phyloP scores from a whole-genome alignment of 495 filamentous ascomycete species.

The Neurospora sp. region DNA sequence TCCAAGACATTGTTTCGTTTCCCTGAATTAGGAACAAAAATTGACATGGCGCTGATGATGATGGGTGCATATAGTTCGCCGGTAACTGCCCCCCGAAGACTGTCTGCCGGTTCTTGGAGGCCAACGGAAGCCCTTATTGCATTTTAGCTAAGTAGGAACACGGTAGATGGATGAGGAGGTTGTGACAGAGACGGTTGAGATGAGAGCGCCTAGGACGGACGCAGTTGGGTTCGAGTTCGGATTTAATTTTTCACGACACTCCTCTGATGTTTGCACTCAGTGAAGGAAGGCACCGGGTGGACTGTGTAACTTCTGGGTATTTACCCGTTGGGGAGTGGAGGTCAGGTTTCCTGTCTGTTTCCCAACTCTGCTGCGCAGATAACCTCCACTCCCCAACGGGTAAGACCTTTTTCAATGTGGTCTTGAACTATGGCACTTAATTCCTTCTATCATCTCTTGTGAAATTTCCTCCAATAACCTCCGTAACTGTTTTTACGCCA shows the following conservation, averaged over 20 bases:
- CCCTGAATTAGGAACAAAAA: background rate
- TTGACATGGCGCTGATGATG: background rate
- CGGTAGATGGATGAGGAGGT: background rate
- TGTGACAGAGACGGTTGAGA: background rate
- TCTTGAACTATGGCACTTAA: background rate
- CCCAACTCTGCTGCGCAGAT: too few relatives aligned
- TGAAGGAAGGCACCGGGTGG: background rate
- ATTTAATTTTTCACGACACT: background rate
- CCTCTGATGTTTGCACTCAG: background rate
- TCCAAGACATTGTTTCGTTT: background rate
- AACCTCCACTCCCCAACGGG: too few relatives aligned
- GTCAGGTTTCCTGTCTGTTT: too few relatives aligned
- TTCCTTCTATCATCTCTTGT: background rate
- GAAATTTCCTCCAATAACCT: background rate
- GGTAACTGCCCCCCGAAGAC: conserved; percentile 12
- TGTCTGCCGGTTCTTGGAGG: conserved; percentile 13
- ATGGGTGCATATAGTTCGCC: conserved; percentile 8
- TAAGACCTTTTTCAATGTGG: background rate
- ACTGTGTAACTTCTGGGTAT: background rate
- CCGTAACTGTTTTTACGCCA: conserved; percentile 10
- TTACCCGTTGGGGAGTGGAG: too few relatives aligned
- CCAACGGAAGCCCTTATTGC: conserved; percentile 23
- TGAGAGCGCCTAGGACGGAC: background rate
- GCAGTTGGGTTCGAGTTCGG: background rate
- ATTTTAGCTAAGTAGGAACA: conserved; percentile 2